Base-by-base conservation (phyloP, 2,329 filamentous ascomycete species). In the Dendryphion nanum region DNA sequence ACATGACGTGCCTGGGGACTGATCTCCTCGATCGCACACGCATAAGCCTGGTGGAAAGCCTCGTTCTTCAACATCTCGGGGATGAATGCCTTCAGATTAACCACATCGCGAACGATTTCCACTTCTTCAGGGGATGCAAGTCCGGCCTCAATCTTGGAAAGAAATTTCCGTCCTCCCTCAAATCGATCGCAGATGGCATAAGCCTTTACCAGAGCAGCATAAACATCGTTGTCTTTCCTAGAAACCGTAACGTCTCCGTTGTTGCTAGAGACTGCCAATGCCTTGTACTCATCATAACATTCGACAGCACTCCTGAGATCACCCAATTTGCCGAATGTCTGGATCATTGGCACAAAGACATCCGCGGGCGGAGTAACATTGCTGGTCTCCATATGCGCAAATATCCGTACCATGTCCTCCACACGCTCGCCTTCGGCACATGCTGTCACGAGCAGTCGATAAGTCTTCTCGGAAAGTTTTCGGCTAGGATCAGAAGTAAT, bases 231-330 rank as follows among this genome's bases (percentile, higher is more conserved):
- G 60, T 97, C 91, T 33, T 86, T 76, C 35, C 90, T 83, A 46
- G 85, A 77, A 32, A 83, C 74, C 7, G 78, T 78, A 32, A 82
- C 74, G 42, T 81, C 74, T 40, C 89, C 89, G 26, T 77, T 80
- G 63, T 96, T 86, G 61, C 93, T 79, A 26, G 85, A 82, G 36
- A 97, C 81, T n/a, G 91, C 90, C 29, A 96, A 75, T 31, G 81
- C 79, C 59, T 89, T 89, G 75, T 97, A 97, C 67, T 95, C 88
- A 48, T 94, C 91, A 70, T 96, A 98, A 68, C 89, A 89, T 63
- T 95, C 89, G 5, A 97, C 87, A 15, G 90, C 93, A 52, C 86
- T 94, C 54, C 83, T 76, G 30, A 97, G 71, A 61, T 97, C 89
- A 34, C 89, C 86, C 8, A 78, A 79, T 29, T 79, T 78, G 44